These are phyloP conservation scores for Spinacia oleracea DNA, from an alignment of 179 eudicot species.

Conservation along the genomic window DNA sequence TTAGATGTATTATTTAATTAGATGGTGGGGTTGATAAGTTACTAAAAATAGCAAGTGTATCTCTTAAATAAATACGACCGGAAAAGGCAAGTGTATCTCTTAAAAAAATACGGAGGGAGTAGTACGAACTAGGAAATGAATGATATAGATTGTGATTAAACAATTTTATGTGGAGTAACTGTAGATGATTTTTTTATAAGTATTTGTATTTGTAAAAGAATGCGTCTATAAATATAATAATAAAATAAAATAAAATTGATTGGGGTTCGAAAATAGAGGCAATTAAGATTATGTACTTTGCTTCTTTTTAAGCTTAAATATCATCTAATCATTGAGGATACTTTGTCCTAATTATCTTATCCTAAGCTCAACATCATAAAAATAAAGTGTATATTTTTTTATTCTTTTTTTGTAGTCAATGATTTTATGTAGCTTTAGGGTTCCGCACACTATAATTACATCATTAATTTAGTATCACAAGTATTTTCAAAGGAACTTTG, in stretches of 20 bases:
- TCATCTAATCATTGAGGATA: constrained; percentile 33
- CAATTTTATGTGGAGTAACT: no score
- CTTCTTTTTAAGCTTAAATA: constrained; percentile 11
- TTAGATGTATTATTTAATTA: no score
- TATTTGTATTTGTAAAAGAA: no score
- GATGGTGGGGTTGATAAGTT: no score
- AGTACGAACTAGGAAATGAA: no score
- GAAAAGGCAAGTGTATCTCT: no score
- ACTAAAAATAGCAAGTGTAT: no score
- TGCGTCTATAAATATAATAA: no score
- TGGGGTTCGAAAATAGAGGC: constrained; percentile 19
- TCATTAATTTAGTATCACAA: background rate
- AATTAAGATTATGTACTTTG: constrained; percentile 27
- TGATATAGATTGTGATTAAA: no score
- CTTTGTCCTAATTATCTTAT: constrained; percentile 14
- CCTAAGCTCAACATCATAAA: background rate
- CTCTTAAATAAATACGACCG: no score
- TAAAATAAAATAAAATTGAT: background rate
- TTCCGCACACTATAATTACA: background rate
- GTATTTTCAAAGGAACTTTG: constrained; percentile 4
- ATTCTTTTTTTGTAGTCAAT: background rate
- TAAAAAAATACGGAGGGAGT: no score
- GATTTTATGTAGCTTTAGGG: background rate
- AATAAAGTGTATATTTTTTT: background rate
- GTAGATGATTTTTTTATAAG: no score